Base-by-base conservation (phyloP, 2,329 filamentous ascomycete genomes). In the Ophiostoma pallidulum region DNA sequence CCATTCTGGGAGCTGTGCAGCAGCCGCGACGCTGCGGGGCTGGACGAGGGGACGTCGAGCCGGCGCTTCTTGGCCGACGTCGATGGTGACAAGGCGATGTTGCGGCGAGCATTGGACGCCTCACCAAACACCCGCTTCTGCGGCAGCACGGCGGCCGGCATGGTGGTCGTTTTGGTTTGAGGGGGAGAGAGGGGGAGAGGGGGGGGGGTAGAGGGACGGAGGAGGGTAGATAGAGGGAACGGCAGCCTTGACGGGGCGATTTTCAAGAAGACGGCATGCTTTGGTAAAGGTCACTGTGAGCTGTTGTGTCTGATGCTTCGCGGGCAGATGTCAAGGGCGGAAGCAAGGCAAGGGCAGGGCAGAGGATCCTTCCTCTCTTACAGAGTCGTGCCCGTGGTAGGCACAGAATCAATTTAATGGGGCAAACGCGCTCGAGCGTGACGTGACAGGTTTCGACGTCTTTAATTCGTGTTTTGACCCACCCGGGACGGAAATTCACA, bases 41-140 rank as follows among this genome's bases (percentile, higher is more conserved):
- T 75, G 4, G 75, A 77, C 22, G 75, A 69, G 24, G 71, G 66
- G 6, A 73, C 64, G 36, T 92, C 86, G 51, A 94, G 73, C 66
- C 87, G 94, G 53, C 87, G 77, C 68, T 92, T 94, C 73, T 97
- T 97, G 44, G 77, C 68, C 1, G 80, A 67, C 4, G 67, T 60
- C 3, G 72, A 69, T 14, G 81, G 77, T 1, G 75, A 69, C 53
- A 75, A 63, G 48, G 67, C 61, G 49, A 79, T 71, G 59, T 84
- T 85, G 57, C 74, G 75, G 51, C 77, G 75, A 55, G 75, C 72
- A 58, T 75, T 84, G 50, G 80, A 78, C 51, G 78, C 71, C 60
- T 88, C 84, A 54, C 75, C 80, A 41, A 88, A 71, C 57, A 84
- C 79, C 60, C 85, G 79, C 69, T 89, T 89, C 66, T 85, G 80